Evolutionary conservation across 2,329 filamentous ascomycete genomes (phyloP), one percentile per base, ranked within the genome.

Genomic region (Cercospora sp.): DNA sequence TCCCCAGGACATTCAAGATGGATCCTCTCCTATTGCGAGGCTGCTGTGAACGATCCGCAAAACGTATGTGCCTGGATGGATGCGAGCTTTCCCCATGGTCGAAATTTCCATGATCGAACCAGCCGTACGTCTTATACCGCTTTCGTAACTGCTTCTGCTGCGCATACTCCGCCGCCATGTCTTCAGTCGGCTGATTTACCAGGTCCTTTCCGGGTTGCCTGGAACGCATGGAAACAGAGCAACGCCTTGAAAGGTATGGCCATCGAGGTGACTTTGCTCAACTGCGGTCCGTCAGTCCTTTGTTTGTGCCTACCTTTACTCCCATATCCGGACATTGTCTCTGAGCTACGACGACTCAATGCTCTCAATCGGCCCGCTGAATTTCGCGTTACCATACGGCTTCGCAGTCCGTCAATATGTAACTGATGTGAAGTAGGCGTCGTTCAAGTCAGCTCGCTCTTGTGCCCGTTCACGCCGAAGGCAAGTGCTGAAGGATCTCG

Each of bases 51-150:
- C 18, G 18, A 59, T 59, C 30, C n/a, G 26, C 66, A 13, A 62
- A 65, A 10, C 57, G 57, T 1, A 65, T 32, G 8, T 37, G 55
- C 8, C 18, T 26, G 10, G 62, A 45, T 5, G 18, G 26, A 13
- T 57, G 13, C 3, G 49, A 45, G 13, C 32, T 40, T n/a, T 65
- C 66, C 1, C 62, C 66, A 24, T 64, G 66, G 13, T 40, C 37
- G 37, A n/a, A 40, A 13, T 65, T 62, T 2, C 62, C 66, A 30
- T 64, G 66, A 28, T 65, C 62, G 26, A 65, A 68, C 12, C 45
- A 68, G 62, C 66, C 66, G 32, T 68, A 24, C 6, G 57, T 68
- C 32, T 60, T 57, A 13, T 55, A 32, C n/a, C 66, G 30, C 18
- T 45, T 62, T 12, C 45, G 66, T 32, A 32, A 10, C 12, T 65